Percentiles rank a stretch among this genome's conserved stretches.
phyloP scores from a whole-genome alignment of 352 stramenopile genomes.

The Lagenidium sp. region DNA sequence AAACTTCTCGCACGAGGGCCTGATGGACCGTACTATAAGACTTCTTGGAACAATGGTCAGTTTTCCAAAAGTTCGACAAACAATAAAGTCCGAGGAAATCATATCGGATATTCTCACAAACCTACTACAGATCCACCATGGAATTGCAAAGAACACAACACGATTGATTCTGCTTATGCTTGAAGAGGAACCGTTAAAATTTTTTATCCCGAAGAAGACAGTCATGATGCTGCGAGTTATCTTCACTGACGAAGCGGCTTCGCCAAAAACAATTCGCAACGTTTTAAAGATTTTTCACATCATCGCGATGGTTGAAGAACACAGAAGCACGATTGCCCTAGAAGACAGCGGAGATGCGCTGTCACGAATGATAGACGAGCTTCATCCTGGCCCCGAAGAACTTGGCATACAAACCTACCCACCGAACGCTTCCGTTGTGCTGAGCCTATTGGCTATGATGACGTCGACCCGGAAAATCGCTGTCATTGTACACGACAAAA shows the following conservation, averaged over 20 bases:
- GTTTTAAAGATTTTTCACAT: slow-evolving; percentile 45
- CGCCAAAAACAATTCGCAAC: slow-evolving; percentile 51
- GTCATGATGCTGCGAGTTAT: slow-evolving; percentile 48
- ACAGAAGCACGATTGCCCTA: slow-evolving; percentile 61
- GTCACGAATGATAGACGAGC: slow-evolving; percentile 34
- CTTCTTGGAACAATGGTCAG: slow-evolving; percentile 52
- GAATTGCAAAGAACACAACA: slow-evolving; percentile 52
- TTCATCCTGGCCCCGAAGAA: slow-evolving; percentile 15
- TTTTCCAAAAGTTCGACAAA: slow-evolving; percentile 42
- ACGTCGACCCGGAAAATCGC: slow-evolving; percentile 32
- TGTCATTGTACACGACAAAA: slow-evolving; percentile 41
- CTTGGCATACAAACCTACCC: slow-evolving; percentile 10
- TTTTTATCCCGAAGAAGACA: slow-evolving; percentile 76
- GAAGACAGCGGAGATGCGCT: slow-evolving; percentile 61
- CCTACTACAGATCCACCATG: slow-evolving; percentile 46
- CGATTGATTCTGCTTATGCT: slow-evolving; percentile 50
- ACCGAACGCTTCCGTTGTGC: slow-evolving; percentile 30
- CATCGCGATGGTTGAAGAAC: slow-evolving; percentile 57
- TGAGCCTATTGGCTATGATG: slow-evolving; percentile 31
- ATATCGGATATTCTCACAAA: slow-evolving; percentile 57
- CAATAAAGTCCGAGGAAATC: slow-evolving; percentile 60
- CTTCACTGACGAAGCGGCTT: slow-evolving; percentile 28
- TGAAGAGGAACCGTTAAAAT: slow-evolving; percentile 65
- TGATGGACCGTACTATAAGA: slow-evolving; percentile 50
- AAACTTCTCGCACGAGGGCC: slow-evolving; percentile 29